A percentile compares a stretch with the other conserved stretches of the same genome.
Conservation (phyloP, 257 asterid genomes). For the Solanum pinnatisectum region DNA sequence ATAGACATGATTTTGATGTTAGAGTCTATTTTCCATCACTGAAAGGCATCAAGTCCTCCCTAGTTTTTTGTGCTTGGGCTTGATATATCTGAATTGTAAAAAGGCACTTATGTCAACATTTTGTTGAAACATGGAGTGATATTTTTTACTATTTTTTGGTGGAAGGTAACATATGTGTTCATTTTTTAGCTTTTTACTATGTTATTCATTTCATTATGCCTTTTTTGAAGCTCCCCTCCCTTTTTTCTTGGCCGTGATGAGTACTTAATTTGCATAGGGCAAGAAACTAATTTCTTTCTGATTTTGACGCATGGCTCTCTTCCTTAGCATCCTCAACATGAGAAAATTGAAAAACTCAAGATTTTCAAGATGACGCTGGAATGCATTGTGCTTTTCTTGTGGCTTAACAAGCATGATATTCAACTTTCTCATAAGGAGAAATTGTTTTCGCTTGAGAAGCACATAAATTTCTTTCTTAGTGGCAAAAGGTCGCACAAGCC, state of each 20-base stretch:
- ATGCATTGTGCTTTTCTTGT: constrained; percentile 47
- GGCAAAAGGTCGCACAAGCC: constrained; percentile 59
- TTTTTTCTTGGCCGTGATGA: background rate
- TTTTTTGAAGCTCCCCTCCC: background rate
- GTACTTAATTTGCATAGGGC: background rate
- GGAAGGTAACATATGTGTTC: background rate
- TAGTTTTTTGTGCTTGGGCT: background rate
- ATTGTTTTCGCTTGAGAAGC: constrained; percentile 47
- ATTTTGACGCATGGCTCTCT: constrained; percentile 57
- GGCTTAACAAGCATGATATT: constrained; percentile 45
- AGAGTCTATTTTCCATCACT: background rate
- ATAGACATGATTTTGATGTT: background rate
- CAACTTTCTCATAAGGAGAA: constrained; percentile 57
- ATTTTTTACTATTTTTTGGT: no score
- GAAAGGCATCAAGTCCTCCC: background rate
- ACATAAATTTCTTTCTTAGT: constrained; percentile 52
- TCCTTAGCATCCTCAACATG: constrained; percentile 63
- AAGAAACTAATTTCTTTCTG: background rate
- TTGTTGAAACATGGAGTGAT: background rate
- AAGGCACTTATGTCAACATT: background rate
- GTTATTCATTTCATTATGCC: background rate
- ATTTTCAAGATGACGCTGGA: constrained; percentile 64
- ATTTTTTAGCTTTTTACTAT: background rate
- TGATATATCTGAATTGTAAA: background rate
- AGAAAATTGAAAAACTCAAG: constrained; percentile 61